Evolutionary conservation across 2,329 filamentous ascomycete genomes (phyloP), one percentile per base, ranked within the genome.

Genomic region (Arthrobotrys musiformis): DNA sequence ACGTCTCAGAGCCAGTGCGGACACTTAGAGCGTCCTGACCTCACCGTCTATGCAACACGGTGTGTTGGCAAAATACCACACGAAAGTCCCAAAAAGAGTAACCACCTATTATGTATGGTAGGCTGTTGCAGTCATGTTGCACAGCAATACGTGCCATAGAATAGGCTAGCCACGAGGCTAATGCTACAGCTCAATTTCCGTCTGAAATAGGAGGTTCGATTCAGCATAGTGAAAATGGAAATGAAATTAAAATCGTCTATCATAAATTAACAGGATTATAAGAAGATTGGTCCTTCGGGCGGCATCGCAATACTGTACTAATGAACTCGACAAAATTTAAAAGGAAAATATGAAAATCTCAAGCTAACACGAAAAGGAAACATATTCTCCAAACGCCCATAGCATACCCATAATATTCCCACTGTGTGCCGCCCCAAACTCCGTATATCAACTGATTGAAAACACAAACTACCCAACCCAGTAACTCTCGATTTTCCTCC

Each of bases 401-500:
- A 9, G 33, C 54, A 58, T 58, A 33, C 54, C 33, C 4, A n/a
- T n/a, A n/a, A n/a, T n/a, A n/a, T 26, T 2, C 54, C 33, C 50
- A 13, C 9, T 42, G 11, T 42, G 19, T 42, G 19, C 19, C 17
- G 4, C 54, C 30, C 9, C 17, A 6, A 35, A 19, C n/a, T 6
- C 26, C 50, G 22, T 35, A 26, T 58, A 58, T 58, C 26, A 33
- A 56, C 19, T n/a, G 17, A n/a, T 22, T 17, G 3, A 15, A 15
- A 17, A 19, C 2, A 19, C n/a, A 37, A 40, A 58, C 42, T 42
- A 69, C 2, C 64, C 46, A 22, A 70, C 56, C 35, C 50, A 70
- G 17, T 61, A 70, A 17, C 67, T 70, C 26, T 70, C 66, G 11
- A 40, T 50, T 26, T 62, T 70, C 7, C 67, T 58, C 8, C 67